Conservation (phyloP, 129 eudicot genomes). For the Ambrosia trifida region DNA sequence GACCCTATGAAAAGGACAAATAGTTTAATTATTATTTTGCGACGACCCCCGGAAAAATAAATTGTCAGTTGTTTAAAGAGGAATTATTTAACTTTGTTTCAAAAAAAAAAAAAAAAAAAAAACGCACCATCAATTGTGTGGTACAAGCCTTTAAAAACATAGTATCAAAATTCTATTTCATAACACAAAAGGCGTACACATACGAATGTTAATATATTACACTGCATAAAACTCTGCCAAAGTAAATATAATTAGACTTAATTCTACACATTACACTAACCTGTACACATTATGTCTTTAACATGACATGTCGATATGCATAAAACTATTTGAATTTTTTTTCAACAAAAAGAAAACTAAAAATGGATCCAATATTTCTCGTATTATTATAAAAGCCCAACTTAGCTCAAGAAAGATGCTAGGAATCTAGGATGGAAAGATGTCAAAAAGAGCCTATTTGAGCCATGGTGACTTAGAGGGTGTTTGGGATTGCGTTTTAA, state of each 20-base stretch:
- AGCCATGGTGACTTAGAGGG: too few relatives aligned
- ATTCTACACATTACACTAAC: not conserved
- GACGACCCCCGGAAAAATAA: slow-evolving; percentile 1
- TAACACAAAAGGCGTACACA: not conserved
- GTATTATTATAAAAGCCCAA: not conserved
- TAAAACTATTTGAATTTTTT: too few relatives aligned
- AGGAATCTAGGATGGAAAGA: not conserved
- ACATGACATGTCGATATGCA: not conserved
- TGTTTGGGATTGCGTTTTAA: too few relatives aligned
- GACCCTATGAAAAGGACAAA: not conserved
- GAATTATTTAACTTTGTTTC: not conserved
- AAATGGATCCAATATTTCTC: not conserved
- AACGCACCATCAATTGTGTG: not conserved
- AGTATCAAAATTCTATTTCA: not conserved
- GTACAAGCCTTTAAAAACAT: not conserved
- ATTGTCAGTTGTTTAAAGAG: not conserved
- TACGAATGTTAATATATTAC: not conserved
- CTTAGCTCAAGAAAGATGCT: not conserved
- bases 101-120: not conserved
- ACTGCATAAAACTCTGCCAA: not conserved
- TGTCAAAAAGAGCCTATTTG: not conserved
- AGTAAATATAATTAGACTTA: not conserved
- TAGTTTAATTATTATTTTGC: not conserved
- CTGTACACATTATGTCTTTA: not conserved
- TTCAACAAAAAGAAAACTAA: too few relatives aligned